phyloP scores from a whole-genome alignment of 306 rosid species.

The Rosa rugosa region DNA sequence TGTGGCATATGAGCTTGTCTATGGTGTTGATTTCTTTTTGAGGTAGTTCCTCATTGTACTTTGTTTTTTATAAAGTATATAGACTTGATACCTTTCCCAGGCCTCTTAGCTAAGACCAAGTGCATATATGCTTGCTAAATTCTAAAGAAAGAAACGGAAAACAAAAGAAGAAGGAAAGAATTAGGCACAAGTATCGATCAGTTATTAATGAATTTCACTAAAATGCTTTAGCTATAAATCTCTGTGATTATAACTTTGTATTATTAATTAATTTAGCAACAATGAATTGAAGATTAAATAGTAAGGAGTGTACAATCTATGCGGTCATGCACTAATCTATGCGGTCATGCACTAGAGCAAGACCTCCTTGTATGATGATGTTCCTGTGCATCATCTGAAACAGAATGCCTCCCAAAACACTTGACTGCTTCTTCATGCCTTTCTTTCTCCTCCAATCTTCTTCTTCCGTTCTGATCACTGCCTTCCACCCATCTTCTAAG shows the following conservation, averaged over 20 bases:
- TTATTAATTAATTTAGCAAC: background rate
- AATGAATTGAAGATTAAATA: background rate
- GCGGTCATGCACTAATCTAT: constrained; percentile 34
- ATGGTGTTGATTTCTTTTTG: too few relatives aligned
- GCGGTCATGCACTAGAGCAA: constrained; percentile 48
- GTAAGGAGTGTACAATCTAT: background rate
- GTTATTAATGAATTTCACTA: background rate
- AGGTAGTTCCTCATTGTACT: too few relatives aligned
- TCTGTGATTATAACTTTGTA: background rate
- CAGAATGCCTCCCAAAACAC: constrained; percentile 32
- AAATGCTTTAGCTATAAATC: background rate
- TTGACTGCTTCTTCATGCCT: constrained; percentile 28
- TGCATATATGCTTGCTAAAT: background rate
- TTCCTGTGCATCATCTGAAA: constrained; percentile 33
- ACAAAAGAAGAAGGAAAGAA: background rate
- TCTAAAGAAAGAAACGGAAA: background rate
- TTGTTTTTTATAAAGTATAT: too few relatives aligned
- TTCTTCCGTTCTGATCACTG: constrained; percentile 42
- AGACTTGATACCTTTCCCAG: background rate
- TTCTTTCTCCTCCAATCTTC: constrained; percentile 38
- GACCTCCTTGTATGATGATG: constrained; percentile 37
- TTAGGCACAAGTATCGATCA: background rate
- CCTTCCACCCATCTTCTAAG: constrained; percentile 61
- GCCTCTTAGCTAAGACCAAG: background rate
- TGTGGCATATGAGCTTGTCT: too few relatives aligned